These are phyloP conservation scores for Jamesozyma lodderae DNA, from an alignment of 805 yeast species.

Conservation along the genomic window DNA sequence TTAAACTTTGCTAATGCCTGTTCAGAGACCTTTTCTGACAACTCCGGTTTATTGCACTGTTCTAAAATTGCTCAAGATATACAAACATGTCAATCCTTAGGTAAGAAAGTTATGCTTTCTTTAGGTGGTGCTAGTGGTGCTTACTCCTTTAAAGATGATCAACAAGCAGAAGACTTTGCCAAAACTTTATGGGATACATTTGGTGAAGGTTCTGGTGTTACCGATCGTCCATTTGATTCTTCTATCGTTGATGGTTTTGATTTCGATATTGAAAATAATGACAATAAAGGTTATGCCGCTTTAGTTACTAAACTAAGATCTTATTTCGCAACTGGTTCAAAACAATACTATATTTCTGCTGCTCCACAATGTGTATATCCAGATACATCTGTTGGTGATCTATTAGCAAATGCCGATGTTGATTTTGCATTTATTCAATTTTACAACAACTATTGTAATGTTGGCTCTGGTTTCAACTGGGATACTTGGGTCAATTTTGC, in stretches of 20 bases:
- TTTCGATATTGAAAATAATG: slow-evolving; percentile 70
- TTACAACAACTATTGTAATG: slow-evolving; percentile 74
- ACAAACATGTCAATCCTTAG: slow-evolving; percentile 63
- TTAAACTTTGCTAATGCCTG: slow-evolving; percentile 54
- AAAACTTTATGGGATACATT: slow-evolving; percentile 53
- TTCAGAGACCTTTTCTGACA: slow-evolving; percentile 29
- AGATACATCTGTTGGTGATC: slow-evolving; percentile 57
- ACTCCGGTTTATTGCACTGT: slow-evolving; percentile 35
- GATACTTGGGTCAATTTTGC: slow-evolving; percentile 70
- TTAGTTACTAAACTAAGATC: slow-evolving; percentile 47
- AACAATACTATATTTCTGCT: slow-evolving; percentile 66
- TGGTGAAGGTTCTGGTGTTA: slow-evolving; percentile 47
- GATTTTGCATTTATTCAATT: slow-evolving; percentile 84
- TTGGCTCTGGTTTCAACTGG: slow-evolving; percentile 50
- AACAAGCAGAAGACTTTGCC: slow-evolving; percentile 59
- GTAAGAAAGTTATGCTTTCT: slow-evolving; percentile 69
- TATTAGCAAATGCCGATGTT: slow-evolving; percentile 48
- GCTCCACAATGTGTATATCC: slow-evolving; percentile 92
- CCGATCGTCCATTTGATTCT: slow-evolving; percentile 61
- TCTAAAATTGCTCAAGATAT: slow-evolving; percentile 59
- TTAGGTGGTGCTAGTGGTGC: slow-evolving; percentile 67
- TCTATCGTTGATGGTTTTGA: slow-evolving; percentile 86
- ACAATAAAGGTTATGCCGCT: slow-evolving; percentile 57
- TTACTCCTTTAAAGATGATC: slow-evolving; percentile 77
- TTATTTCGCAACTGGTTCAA: slow-evolving; percentile 44